Evolutionary conservation across 2,329 filamentous ascomycete species (phyloP).

Genomic region (Colletotrichum phormii): DNA sequence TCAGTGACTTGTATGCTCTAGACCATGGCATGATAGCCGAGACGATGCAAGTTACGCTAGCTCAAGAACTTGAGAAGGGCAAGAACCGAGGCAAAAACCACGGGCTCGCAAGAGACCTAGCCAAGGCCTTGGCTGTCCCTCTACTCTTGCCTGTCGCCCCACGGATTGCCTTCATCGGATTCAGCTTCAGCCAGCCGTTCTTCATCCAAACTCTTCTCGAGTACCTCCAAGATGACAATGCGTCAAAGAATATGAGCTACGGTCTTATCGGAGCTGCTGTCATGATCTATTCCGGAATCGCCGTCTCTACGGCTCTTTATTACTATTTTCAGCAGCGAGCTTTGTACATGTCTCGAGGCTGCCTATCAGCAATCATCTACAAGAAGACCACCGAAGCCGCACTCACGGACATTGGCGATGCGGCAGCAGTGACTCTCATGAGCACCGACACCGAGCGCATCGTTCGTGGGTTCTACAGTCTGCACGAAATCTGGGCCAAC

Average conservation of each 20-base stretch:
- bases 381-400: constrained; percentile 45
- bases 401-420: constrained; percentile 41
- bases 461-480: constrained; percentile 41
- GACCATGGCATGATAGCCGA: constrained; percentile 43
- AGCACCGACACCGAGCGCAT: constrained; percentile 52
- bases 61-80: constrained; percentile 29
- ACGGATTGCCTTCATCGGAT: constrained; percentile 51
- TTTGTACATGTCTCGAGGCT: constrained; percentile 44
- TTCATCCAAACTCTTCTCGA: constrained; percentile 52
- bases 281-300: constrained; percentile 48
- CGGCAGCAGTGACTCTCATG: constrained; percentile 51
- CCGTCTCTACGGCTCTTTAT: constrained; percentile 47
- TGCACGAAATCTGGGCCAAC: constrained; percentile 52
- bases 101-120: constrained; percentile 45
- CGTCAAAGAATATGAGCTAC: constrained; percentile 42
- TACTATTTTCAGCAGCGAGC: constrained; percentile 46
- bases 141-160: constrained; percentile 51
- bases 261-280: constrained; percentile 48
- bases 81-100: constrained; percentile 35
- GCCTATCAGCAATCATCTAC: constrained; percentile 46
- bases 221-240: constrained; percentile 44
- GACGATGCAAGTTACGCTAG: constrained; percentile 37
- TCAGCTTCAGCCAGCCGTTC: constrained; percentile 57
- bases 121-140: constrained; percentile 45
- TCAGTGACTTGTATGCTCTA: constrained; percentile 48